Evolutionary conservation across 345 rosid genomes (phyloP), one percentile per base, ranked within the genome.

Genomic region (Citrus glauca): DNA sequence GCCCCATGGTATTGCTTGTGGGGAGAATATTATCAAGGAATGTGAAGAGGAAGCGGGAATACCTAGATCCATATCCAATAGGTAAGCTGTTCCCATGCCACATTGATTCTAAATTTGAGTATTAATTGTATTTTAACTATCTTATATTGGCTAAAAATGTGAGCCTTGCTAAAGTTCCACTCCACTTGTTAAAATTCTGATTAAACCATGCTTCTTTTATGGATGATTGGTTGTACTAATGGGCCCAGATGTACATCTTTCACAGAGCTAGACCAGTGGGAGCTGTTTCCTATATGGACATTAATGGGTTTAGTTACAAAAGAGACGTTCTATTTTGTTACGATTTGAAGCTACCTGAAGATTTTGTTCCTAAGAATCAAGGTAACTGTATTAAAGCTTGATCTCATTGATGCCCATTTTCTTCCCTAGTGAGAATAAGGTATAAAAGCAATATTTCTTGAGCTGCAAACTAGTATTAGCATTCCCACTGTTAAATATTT

Each of bases 41-140:
- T 95, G 99, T 38, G 92, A 93, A 80, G 99, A 93, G 83, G 99
- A 95, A 85, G 99, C 99, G 27, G 95, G 97, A 69, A 93, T 93
- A 70, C 90, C 93, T 37, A 79, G 75, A 84, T 74, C 84, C 73
- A 85, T 92, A 74, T 89, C 97, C 40, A 48, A 72, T 53, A 70
- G 89, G 98, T 93, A 84, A 78, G 74, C 65, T 80, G 65, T 62
- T 45, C 59, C 63, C 53, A 1, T 19, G 22, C 48, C 22, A 25
- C 70, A 56, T 65, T 75, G 72, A 78, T 56, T 75, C 28, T 19
- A 22, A 25, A 24, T 65, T 74, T 79, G 27, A 55, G 45, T 65
- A 9, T 33, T 64, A 14, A 24, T 62, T 25, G 10, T 40, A 50
- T 56, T 56, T 67, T 69, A 35, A 71, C 69, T 16, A 53, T 75